Evolutionary conservation across 305 asterid genomes (phyloP).

Genomic region (Solanum chacoense): DNA sequence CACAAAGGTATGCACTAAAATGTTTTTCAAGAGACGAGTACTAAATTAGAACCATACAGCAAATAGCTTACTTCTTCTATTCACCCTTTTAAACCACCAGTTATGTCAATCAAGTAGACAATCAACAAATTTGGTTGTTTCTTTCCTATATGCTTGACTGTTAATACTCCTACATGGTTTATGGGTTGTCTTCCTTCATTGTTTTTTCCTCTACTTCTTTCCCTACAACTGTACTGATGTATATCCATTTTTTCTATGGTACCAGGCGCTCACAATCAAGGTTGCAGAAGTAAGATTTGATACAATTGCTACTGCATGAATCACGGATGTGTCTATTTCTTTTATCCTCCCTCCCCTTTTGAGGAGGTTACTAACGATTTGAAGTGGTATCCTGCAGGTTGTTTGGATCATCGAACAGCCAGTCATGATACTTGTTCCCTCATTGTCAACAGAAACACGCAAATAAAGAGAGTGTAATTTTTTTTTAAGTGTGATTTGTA

Average conservation of each 20-base stretch:
- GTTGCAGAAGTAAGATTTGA: slow-evolving; percentile 40
- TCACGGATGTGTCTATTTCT: not conserved
- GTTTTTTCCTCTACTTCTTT: not conserved
- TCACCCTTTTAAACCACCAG: not conserved
- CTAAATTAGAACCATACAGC: not conserved
- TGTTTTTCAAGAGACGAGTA: not conserved
- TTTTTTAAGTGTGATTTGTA: not conserved
- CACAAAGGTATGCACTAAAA: slow-evolving; percentile 33
- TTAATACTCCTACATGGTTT: not conserved
- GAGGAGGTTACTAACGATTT: not conserved
- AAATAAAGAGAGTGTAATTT: not conserved
- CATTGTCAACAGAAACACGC: not conserved
- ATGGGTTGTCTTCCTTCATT: not conserved
- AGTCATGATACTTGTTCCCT: not conserved
- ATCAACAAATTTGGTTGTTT: not conserved
- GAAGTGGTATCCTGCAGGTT: slow-evolving; percentile 31
- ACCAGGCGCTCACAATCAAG: slow-evolving; percentile 51
- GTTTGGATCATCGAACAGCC: slow-evolving; percentile 42
- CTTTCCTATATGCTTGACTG: not conserved
- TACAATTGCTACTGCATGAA: not conserved
- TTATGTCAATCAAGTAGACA: not conserved
- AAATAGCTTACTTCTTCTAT: not conserved
- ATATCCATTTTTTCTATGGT: slow-evolving; percentile 8
- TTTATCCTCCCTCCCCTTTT: not conserved
- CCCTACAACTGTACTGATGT: slow-evolving; percentile 1